Evolutionary conservation across 352 stramenopile genomes (phyloP).

Genomic region (Pythium insidiosum): DNA sequence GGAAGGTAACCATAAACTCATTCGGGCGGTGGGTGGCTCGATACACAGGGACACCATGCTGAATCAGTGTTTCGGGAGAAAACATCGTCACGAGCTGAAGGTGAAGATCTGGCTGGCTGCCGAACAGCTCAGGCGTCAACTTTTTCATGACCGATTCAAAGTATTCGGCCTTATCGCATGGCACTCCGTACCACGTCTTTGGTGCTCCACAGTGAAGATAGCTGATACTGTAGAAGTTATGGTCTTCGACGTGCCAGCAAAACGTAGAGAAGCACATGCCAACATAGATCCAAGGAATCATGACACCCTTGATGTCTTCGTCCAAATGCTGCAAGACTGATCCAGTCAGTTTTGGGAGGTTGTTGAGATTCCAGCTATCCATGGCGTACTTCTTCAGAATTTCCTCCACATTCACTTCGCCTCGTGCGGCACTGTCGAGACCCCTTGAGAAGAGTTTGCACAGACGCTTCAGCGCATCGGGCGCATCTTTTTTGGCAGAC

Average conservation of each 20-base stretch:
- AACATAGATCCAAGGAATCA: conserved; percentile 99
- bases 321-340: conserved; percentile 95
- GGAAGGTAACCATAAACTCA: conserved; percentile 99
- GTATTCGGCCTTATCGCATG: conserved; percentile 82
- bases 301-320: conserved; percentile 97
- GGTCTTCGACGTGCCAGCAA: conserved; percentile 99
- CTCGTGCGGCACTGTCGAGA: conserved; percentile 18
- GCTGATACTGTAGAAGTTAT: conserved; percentile 99
- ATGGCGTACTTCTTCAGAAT: conserved; percentile 65
- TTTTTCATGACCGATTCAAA: conserved; percentile 89
- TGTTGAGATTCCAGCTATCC: conserved; percentile 98
- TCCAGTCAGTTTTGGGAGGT: conserved; percentile 91
- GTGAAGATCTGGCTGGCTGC: conserved; percentile 93
- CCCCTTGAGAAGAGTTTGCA: conserved; percentile 54
- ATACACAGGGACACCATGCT: conserved; percentile 91
- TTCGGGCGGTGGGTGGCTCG: conserved; percentile 92
- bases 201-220: conserved; percentile 96
- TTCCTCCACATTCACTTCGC: conserved; percentile 28
- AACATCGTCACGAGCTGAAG: conserved; percentile 89
- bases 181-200: conserved; percentile 98
- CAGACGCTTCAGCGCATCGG: conserved; percentile 14
- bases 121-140: conserved; percentile 93
- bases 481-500: conserved; percentile 14
- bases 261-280: conserved; percentile 99
- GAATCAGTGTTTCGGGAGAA: conserved; percentile 48